Base-by-base conservation (phyloP, 2,329 filamentous ascomycete genomes). In the Fusarium camptoceras region DNA sequence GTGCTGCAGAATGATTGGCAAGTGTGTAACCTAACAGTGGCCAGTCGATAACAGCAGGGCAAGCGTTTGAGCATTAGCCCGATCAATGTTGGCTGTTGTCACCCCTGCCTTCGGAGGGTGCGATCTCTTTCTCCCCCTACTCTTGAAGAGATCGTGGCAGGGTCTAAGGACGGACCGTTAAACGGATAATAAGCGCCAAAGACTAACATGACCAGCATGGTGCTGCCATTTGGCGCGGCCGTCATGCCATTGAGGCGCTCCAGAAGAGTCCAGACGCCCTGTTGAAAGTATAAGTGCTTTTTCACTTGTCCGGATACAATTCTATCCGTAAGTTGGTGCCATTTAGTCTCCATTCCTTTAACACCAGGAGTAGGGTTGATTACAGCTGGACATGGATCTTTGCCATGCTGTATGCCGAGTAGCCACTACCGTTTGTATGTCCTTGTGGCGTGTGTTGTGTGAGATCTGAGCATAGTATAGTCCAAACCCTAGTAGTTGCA, bases 211-310 rank as follows among this genome's bases (percentile, higher is more conserved):
- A 48, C 25, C 24, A 70, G 69, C 41, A 41, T 64, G 53, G 68
- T 71, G 68, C 55, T 71, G 68, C 64, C 55, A 58, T 62, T 66
- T 69, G 49, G 64, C 64, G 68, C 55, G 55, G 31, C 42, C 44
- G 56, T 69, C 64, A 65, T 66, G 59, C 54, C 49, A 71, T 68
- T 67, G 64, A 60, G 64, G 62, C 55, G 59, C 54, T 34, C 68
- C 42, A 71, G 68, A 71, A 62, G 64, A 69, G 68, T 69, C 68
- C 43, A 59, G 68, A 62, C 49, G 59, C 68, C 59, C 44, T 66
- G 31, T 61, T 46, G 37, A 20, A 54, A 60, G 47, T 47, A 44
- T 41, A 65, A 51, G 37, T 61, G 46, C 22, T 48, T 49, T 37
- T 44, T 53, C 44, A 16, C 34, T 53, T 41, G 25, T 25, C 25